These are phyloP conservation scores for Trichoderma hamatum DNA, from an alignment of 2,329 filamentous ascomycete genomes.

Conservation along the genomic window DNA sequence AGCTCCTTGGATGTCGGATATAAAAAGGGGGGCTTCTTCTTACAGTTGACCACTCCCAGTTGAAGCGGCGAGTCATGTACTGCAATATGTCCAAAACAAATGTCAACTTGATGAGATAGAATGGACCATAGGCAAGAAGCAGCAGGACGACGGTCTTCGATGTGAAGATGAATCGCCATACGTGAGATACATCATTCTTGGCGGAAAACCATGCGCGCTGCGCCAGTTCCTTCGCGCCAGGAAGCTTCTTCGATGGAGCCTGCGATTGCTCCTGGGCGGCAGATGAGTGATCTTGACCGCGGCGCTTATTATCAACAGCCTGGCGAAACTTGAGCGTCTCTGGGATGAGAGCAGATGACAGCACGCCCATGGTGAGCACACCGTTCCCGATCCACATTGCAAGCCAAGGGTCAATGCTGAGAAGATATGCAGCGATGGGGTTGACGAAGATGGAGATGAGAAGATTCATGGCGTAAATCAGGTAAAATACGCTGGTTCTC, in stretches of 20 bases:
- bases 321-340: slow-evolving; percentile 47
- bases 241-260: slow-evolving; percentile 21
- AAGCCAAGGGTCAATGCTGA: slow-evolving; percentile 46
- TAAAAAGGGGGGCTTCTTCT: slow-evolving; percentile 10
- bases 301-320: slow-evolving; percentile 34
- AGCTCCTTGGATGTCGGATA: not conserved
- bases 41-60: slow-evolving; percentile 51
- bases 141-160: slow-evolving; percentile 46
- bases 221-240: slow-evolving; percentile 24
- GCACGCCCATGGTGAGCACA: slow-evolving; percentile 36
- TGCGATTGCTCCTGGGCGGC: slow-evolving; percentile 18
- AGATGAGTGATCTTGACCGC: not conserved
- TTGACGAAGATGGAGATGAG: slow-evolving; percentile 44
- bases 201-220: slow-evolving; percentile 35
- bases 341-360: slow-evolving; percentile 42
- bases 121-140: slow-evolving; percentile 39
- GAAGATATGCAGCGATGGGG: slow-evolving; percentile 46
- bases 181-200: slow-evolving; percentile 40
- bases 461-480: slow-evolving; percentile 43
- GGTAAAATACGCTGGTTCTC: slow-evolving; percentile 47
- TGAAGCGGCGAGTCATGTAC: slow-evolving; percentile 56
- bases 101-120: slow-evolving; percentile 38
- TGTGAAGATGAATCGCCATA: slow-evolving; percentile 46
- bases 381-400: slow-evolving; percentile 43
- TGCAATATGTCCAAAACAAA: slow-evolving; percentile 49